Conservation (phyloP, 2,329 filamentous ascomycete species). For the Xylariaceae sp. region DNA sequence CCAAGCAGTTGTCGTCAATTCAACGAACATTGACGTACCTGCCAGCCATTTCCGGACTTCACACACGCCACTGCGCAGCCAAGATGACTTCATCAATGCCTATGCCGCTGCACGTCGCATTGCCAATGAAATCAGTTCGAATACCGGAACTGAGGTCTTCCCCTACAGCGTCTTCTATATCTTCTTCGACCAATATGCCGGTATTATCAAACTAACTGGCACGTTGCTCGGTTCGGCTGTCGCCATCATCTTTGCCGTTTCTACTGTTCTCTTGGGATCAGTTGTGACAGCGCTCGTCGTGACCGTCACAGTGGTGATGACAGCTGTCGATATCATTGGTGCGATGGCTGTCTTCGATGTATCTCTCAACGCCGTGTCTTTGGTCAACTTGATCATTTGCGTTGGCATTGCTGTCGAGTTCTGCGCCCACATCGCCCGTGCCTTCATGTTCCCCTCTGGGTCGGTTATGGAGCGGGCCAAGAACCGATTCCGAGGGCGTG, state of each 20-base stretch:
- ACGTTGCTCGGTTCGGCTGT: slow-evolving; percentile 83
- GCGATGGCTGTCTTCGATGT: slow-evolving; percentile 91
- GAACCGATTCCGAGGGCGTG: slow-evolving; percentile 78
- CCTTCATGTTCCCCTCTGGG: slow-evolving; percentile 90
- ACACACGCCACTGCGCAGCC: slow-evolving; percentile 85
- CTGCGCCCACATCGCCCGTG: slow-evolving; percentile 93
- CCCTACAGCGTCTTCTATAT: slow-evolving; percentile 98
- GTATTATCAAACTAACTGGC: slow-evolving; percentile 80
- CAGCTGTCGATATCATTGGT: slow-evolving; percentile 89
- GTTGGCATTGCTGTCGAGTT: slow-evolving; percentile 97
- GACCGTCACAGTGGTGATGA: slow-evolving; percentile 89
- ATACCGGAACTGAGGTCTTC: slow-evolving; percentile 84
- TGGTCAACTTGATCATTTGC: slow-evolving; percentile 97
- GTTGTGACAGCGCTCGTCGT: slow-evolving; percentile 82
- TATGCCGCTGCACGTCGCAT: slow-evolving; percentile 91
- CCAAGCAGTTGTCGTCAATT: slow-evolving; percentile 80
- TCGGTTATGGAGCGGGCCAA: slow-evolving; percentile 82
- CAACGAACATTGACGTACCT: slow-evolving; percentile 69
- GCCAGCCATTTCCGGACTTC: slow-evolving; percentile 92
- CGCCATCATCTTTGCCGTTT: slow-evolving; percentile 83
- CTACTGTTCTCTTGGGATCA: slow-evolving; percentile 82
- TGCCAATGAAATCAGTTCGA: slow-evolving; percentile 72
- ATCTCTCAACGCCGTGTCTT: slow-evolving; percentile 90
- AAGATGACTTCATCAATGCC: slow-evolving; percentile 90
- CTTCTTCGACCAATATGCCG: slow-evolving; percentile 96